Evolutionary conservation across 805 yeast species (phyloP).

Genomic region (Lipomyces orientalis): DNA sequence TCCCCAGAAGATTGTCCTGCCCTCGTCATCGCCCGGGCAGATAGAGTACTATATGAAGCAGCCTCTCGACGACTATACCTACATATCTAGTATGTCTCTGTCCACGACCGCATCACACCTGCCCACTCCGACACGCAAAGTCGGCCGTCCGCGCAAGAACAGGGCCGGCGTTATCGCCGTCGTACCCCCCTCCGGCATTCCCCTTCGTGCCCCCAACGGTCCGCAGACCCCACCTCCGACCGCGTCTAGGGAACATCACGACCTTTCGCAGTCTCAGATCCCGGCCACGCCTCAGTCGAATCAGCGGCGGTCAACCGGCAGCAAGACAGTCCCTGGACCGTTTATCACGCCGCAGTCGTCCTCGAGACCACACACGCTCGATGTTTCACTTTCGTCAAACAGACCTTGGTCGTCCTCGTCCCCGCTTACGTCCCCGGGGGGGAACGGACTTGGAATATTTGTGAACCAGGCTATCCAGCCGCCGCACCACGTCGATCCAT

Average conservation of each 20-base stretch:
- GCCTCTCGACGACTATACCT: slow-evolving; percentile 7
- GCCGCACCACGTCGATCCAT: slow-evolving; percentile 27
- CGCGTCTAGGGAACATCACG: neutral
- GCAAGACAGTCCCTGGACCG: slow-evolving; percentile 9
- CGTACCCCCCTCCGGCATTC: slow-evolving; percentile 21
- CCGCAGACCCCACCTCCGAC: slow-evolving; percentile 17
- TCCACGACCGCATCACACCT: slow-evolving; percentile 1
- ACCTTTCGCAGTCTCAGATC: neutral
- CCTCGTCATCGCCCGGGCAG: slow-evolving; percentile 7
- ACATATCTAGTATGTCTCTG: neutral
- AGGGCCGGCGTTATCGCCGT: slow-evolving; percentile 12
- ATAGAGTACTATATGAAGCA: neutral
- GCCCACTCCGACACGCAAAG: slow-evolving; percentile 11
- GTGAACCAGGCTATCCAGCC: slow-evolving; percentile 10
- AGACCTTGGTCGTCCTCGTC: slow-evolving; percentile 18
- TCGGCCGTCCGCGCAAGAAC: slow-evolving; percentile 19
- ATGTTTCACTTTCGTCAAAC: slow-evolving; percentile 11
- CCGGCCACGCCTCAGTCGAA: slow-evolving; percentile 3
- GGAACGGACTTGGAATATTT: slow-evolving; percentile 36
- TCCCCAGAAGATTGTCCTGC: neutral
- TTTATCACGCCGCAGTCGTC: slow-evolving; percentile 30
- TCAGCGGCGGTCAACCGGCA: slow-evolving; percentile 10
- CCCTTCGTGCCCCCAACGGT: slow-evolving; percentile 1
- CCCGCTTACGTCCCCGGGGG: slow-evolving; percentile 14
- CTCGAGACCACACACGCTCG: slow-evolving; percentile 6